phyloP scores from a whole-genome alignment of 768 basidiomycete genomes.

The Suillus luteus region DNA sequence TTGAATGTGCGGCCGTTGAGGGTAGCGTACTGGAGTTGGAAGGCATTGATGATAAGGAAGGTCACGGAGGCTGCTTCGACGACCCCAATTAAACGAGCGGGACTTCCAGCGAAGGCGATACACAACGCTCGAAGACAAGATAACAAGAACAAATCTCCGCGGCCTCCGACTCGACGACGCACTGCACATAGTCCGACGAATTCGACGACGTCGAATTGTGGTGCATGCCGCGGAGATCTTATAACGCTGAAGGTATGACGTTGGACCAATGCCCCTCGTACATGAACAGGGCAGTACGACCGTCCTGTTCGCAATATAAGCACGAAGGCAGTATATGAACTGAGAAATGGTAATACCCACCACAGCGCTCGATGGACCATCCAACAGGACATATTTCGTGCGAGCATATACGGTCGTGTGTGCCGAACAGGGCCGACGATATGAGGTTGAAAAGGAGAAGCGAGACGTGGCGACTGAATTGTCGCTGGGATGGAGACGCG shows the following conservation, averaged over 20 bases:
- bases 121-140: no score
- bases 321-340: neutral
- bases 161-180: no score
- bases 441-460: constrained; percentile 90
- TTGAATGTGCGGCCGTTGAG: constrained; percentile 31
- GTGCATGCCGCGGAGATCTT: no score
- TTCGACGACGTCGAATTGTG: no score
- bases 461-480: constrained; percentile 82
- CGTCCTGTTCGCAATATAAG: constrained; percentile 47
- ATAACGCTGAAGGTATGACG: no score
- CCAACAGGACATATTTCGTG: constrained; percentile 68
- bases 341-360: constrained; percentile 41
- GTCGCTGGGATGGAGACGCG: constrained; percentile 53
- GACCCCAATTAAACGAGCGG: no score
- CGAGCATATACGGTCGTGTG: constrained; percentile 61
- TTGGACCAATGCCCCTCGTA: constrained; percentile 47
- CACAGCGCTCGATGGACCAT: constrained; percentile 82
- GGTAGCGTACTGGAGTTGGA: constrained; percentile 33
- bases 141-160: no score
- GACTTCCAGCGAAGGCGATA: no score
- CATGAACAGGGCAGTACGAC: constrained; percentile 63
- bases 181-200: no score
- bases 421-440: constrained; percentile 32
- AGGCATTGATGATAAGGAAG: no score
- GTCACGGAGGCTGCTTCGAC: no score